These are phyloP conservation scores for Xylaria acuta DNA, from an alignment of 495 filamentous ascomycete genomes.

Conservation along the genomic window DNA sequence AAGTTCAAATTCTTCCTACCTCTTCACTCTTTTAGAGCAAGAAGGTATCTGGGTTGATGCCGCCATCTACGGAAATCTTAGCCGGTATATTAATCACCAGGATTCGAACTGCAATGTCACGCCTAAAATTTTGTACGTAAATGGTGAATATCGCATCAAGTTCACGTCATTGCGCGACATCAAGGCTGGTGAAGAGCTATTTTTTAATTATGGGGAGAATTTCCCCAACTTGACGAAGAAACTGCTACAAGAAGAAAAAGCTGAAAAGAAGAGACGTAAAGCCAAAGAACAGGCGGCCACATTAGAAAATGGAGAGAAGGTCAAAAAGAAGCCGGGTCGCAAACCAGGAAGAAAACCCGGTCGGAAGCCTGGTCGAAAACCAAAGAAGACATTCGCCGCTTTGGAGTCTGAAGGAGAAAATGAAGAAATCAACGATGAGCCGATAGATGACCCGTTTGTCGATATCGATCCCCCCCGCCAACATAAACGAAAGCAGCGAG, in stretches of 20 bases:
- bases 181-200: constrained; percentile 68
- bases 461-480: constrained; percentile 27
- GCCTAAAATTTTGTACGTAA: constrained; percentile 66
- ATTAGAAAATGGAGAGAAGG: constrained; percentile 30
- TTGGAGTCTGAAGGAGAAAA: constrained; percentile 36
- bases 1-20: constrained; percentile 64
- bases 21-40: constrained; percentile 68
- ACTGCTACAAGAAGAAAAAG: constrained; percentile 52
- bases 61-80: constrained; percentile 60
- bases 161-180: constrained; percentile 67
- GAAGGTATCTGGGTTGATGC: constrained; percentile 59
- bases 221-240: constrained; percentile 59
- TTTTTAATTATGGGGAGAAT: constrained; percentile 71
- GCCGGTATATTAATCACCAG: constrained; percentile 74
- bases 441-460: constrained; percentile 33
- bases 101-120: constrained; percentile 57
- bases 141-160: constrained; percentile 70
- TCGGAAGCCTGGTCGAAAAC: constrained; percentile 39
- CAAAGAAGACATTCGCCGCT: constrained; percentile 38
- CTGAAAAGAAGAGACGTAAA: constrained; percentile 44
- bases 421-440: constrained; percentile 34
- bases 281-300: constrained; percentile 39
- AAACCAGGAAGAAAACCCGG: constrained; percentile 41
- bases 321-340: constrained; percentile 42
- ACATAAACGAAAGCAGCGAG: constrained; percentile 38